Base-by-base conservation (phyloP, 345 rosid genomes). In the Salix udensis region DNA sequence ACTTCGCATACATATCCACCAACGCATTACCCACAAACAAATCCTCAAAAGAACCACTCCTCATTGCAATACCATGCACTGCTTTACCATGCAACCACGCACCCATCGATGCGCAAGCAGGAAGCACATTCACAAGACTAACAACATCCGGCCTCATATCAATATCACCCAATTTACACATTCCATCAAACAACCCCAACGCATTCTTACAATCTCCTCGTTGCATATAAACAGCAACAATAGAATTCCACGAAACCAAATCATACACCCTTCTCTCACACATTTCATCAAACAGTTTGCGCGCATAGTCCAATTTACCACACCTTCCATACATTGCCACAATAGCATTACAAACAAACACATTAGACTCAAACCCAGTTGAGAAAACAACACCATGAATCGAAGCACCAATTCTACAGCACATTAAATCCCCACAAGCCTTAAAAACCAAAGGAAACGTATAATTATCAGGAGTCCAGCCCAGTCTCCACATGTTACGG, bases 1-100 rank as follows among this genome's bases (percentile, higher is more conserved):
- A 91, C 75, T 92, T 94, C 13, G 98, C 94, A 86, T 94, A 92
- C 96, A 92, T 86, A 82, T 89, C 97, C 83, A 92, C 87, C 82
- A 92, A 72, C 1, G 96, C 89, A 67, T 92, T 94, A 62, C 88
- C 90, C 68, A 92, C 93, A 74, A 84, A 92, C 68, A 91, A 85
- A 80, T 91, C 89, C 70, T 87, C 87, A 74, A 84, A 83, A 12
- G 82, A 78, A 48, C 89, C 89, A 68, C 81, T 85, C 79, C 87
- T 85, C 68, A 88, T 28, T 0, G 96, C 93, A 76, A 80, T 85
- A 78, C 82, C 85, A 48, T 94, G 97, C 50, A 90, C 77, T 76
- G 90, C 79, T 81, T 81, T 90, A 69, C 97, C 98, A 58, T 21
- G 73, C 65, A 76, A 66, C 66, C 73, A 69, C 18, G 77, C 79